Evolutionary conservation across 2,329 filamentous ascomycete genomes (phyloP).

Genomic region (Onygena corvina): DNA sequence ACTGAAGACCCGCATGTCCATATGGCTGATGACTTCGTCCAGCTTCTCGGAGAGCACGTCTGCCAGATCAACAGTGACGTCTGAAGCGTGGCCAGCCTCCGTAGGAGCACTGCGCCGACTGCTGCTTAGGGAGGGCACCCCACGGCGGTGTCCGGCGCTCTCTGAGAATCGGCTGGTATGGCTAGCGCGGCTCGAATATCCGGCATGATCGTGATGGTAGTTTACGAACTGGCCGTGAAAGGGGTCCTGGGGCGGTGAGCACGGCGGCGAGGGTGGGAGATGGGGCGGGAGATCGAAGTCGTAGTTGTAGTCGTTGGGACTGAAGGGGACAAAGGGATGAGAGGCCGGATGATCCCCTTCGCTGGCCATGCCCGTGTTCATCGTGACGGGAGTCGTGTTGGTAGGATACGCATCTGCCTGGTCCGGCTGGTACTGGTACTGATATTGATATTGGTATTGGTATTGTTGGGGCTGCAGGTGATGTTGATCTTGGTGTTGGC

Average conservation of each 20-base stretch:
- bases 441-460: not conserved
- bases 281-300: not conserved
- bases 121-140: not conserved
- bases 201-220: not conserved
- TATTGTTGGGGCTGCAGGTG: not conserved
- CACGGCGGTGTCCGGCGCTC: not conserved
- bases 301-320: conserved; percentile 6
- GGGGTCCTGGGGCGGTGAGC: not conserved
- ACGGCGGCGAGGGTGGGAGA: conserved; percentile 7
- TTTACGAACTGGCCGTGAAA: not conserved
- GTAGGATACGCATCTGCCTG: too few species aligned
- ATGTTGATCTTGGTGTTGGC: not conserved
- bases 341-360: too few species aligned
- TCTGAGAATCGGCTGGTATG: not conserved
- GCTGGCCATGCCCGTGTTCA: too few species aligned
- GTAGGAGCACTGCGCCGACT: not conserved
- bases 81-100: conserved; percentile 28
- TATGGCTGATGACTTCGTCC: conserved; percentile 57
- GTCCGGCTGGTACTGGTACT: too few species aligned
- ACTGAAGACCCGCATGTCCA: conserved; percentile 51
- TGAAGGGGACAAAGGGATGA: too few species aligned
- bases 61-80: conserved; percentile 26
- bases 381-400: too few species aligned
- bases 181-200: not conserved
- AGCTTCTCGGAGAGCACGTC: conserved; percentile 53